phyloP scores from a whole-genome alignment of 805 yeast species.

The Clavispora fructus region DNA sequence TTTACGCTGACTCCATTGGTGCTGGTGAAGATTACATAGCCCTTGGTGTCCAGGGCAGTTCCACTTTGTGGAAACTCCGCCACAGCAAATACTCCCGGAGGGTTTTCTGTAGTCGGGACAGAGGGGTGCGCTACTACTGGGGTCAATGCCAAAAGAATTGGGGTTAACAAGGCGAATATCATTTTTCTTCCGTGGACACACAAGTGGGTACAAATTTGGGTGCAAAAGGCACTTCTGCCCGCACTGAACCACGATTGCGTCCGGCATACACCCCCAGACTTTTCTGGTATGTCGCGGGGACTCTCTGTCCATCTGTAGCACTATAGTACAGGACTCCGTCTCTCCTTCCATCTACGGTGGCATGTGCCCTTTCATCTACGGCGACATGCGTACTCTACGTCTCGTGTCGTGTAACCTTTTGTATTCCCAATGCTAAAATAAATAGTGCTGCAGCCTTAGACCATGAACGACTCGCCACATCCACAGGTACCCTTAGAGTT shows the following conservation, averaged over 20 bases:
- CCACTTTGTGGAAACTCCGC: constrained; percentile 46
- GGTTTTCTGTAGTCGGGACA: constrained; percentile 46
- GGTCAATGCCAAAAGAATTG: background rate
- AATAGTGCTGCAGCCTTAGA: constrained; percentile 32
- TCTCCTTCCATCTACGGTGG: too few relatives aligned
- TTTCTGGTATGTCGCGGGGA: too few relatives aligned
- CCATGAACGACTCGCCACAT: constrained; percentile 98
- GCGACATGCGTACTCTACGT: too few relatives aligned
- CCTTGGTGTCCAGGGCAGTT: constrained; percentile 17
- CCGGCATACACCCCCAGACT: background rate
- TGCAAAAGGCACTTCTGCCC: background rate
- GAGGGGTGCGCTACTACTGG: constrained; percentile 36
- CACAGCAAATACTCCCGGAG: constrained; percentile 46
- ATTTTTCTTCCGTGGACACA: background rate
- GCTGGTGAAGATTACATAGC: constrained; percentile 51
- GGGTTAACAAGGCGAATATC: background rate
- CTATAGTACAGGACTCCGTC: too few relatives aligned
- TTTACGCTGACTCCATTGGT: constrained; percentile 53
- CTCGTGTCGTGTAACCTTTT: constrained; percentile 2
- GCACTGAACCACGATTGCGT: background rate
- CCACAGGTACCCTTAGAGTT: constrained; percentile 98
- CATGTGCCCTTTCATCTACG: too few relatives aligned
- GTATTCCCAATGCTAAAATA: constrained; percentile 3
- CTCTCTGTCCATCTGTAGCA: too few relatives aligned
- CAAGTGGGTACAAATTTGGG: background rate